A percentile compares a stretch with the other conserved stretches of the same genome.
Evolutionary conservation across 805 yeast species (phyloP).

Genomic region (Spathaspora gorwiae): DNA sequence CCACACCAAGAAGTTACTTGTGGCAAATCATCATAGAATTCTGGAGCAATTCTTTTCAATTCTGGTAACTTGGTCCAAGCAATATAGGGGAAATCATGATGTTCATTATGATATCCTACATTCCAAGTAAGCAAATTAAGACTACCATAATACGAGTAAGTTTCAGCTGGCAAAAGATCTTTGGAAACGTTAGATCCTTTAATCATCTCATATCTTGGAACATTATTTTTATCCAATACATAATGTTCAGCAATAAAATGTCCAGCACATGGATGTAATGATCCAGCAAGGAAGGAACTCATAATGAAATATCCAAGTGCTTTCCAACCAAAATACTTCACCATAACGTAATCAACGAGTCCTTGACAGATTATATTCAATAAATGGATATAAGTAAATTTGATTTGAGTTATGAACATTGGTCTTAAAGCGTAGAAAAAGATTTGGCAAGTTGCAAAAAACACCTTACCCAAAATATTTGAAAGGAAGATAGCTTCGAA

Average conservation of each 20-base stretch:
- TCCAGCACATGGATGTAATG: conserved; percentile 91
- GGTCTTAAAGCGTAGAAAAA: conserved; percentile 89
- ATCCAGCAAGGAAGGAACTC: conserved; percentile 84
- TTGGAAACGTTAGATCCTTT: conserved; percentile 21
- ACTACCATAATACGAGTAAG: conserved; percentile 83
- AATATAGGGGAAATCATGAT: conserved; percentile 90
- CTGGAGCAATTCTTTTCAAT: conserved; percentile 63
- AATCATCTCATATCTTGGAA: conserved; percentile 21
- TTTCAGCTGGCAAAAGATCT: conserved; percentile 57
- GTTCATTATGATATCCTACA: conserved; percentile 92
- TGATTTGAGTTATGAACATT: conserved; percentile 73
- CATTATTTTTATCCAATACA: conserved; percentile 55
- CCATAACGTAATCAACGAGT: conserved; percentile 52
- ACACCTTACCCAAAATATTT: conserved; percentile 79
- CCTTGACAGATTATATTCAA: conserved; percentile 62
- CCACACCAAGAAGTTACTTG: conserved; percentile 72
- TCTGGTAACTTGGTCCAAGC: conserved; percentile 81
- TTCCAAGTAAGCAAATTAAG: conserved; percentile 81
- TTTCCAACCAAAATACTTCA: conserved; percentile 58
- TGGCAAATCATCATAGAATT: conserved; percentile 80
- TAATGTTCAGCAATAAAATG: conserved; percentile 96
- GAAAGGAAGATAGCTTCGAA: conserved; percentile 73
- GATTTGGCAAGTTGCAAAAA: conserved; percentile 85
- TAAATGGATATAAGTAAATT: conserved; percentile 70
- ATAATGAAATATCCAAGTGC: conserved; percentile 63